Percentiles rank a stretch among this genome's conserved stretches.
Evolutionary conservation across 2,329 filamentous ascomycete species (phyloP).

Genomic region (Xylaria sp.): DNA sequence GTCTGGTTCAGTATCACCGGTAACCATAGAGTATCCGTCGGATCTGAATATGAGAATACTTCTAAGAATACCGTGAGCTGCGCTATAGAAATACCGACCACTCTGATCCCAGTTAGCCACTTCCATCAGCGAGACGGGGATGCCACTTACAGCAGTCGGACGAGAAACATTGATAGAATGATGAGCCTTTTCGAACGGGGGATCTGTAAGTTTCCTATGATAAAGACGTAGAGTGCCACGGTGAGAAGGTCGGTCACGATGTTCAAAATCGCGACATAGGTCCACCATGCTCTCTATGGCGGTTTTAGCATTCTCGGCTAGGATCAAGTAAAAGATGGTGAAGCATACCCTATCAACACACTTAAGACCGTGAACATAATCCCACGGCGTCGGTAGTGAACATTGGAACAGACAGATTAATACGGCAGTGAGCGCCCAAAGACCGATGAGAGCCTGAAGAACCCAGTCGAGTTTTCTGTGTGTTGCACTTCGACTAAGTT

Average conservation of each 20-base stretch:
- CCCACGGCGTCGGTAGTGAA: conserved; percentile 37
- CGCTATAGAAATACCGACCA: conserved; percentile 19
- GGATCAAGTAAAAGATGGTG: too few species aligned
- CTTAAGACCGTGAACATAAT: conserved; percentile 27
- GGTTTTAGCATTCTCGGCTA: conserved; percentile 14
- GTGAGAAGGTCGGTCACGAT: conserved; percentile 25
- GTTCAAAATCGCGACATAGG: conserved; percentile 25
- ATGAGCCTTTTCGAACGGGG: conserved; percentile 8
- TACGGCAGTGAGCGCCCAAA: conserved; percentile 33
- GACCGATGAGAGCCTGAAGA: conserved; percentile 16
- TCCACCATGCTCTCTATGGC: conserved; percentile 31
- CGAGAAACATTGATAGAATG: conserved; percentile 24
- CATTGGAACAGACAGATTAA: conserved; percentile 39
- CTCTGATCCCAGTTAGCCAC: neutral
- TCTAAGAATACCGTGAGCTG: conserved; percentile 21
- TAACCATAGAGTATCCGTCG: conserved; percentile 12
- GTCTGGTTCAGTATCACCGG: conserved; percentile 26
- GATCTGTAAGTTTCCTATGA: conserved; percentile 26
- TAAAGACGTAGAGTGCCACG: conserved; percentile 23
- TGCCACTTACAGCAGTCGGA: conserved; percentile 30
- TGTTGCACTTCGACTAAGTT: conserved; percentile 28
- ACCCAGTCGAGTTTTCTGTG: conserved; percentile 24
- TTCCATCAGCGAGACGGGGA: neutral
- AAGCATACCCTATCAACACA: conserved; percentile 38
- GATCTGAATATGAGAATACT: conserved; percentile 10